These are phyloP conservation scores for Sporisorium graminicola DNA, from an alignment of 1,284 basidiomycete species.

Conservation along the genomic window DNA sequence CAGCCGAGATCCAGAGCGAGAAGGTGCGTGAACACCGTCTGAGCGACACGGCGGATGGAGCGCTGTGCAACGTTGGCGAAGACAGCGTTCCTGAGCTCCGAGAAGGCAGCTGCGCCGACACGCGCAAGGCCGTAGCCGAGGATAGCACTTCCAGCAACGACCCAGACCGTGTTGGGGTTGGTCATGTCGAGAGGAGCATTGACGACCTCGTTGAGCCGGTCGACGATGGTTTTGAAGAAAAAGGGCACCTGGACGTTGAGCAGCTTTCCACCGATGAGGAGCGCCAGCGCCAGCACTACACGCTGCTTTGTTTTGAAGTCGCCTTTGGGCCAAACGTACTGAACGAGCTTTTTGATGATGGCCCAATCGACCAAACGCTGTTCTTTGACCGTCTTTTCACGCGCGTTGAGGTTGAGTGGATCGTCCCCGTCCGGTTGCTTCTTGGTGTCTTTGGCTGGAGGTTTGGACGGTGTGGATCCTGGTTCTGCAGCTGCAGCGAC, in stretches of 20 bases:
- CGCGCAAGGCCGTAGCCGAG: slow-evolving; percentile 92
- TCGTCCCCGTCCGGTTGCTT: slow-evolving; percentile 56
- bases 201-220: slow-evolving; percentile 78
- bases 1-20: slow-evolving; percentile 91
- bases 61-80: slow-evolving; percentile 96
- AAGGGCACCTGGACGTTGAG: slow-evolving; percentile 97
- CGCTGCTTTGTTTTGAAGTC: slow-evolving; percentile 75
- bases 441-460: slow-evolving; percentile 4
- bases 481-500: slow-evolving; percentile 15
- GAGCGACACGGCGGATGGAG: slow-evolving; percentile 91
- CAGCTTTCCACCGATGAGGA: slow-evolving; percentile 89
- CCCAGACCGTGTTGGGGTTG: slow-evolving; percentile 85
- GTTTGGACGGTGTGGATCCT: background rate
- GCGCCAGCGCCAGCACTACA: slow-evolving; percentile 83
- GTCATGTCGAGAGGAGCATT: slow-evolving; percentile 76
- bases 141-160: slow-evolving; percentile 87
- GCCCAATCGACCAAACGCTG: slow-evolving; percentile 72
- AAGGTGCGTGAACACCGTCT: slow-evolving; percentile 92
- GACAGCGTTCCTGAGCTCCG: slow-evolving; percentile 92
- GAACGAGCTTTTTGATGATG: slow-evolving; percentile 74
- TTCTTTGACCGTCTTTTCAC: slow-evolving; percentile 46
- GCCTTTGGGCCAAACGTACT: slow-evolving; percentile 75
- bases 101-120: slow-evolving; percentile 88
- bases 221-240: slow-evolving; percentile 92
- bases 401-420: slow-evolving; percentile 55